phyloP scores from a whole-genome alignment of 768 basidiomycete species.

The Candolleomyces eurysporus region DNA sequence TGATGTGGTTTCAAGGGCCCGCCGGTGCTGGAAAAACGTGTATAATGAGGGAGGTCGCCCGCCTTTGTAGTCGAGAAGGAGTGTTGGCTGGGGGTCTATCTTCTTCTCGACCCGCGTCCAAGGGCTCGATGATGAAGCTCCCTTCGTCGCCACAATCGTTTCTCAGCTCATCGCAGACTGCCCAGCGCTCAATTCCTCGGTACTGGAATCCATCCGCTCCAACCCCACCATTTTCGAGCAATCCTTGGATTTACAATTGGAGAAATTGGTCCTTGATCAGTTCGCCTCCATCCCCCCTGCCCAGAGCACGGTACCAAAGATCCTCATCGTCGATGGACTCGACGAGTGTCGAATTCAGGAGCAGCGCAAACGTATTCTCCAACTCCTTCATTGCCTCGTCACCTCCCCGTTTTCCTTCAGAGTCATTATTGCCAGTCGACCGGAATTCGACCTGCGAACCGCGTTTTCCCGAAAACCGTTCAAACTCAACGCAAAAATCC shows the following conservation, averaged over 20 bases:
- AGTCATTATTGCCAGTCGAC: too few relatives aligned
- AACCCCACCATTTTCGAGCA: not conserved
- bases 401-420: too few relatives aligned
- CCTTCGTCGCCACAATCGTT: not conserved
- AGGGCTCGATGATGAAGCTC: not conserved
- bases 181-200: not conserved
- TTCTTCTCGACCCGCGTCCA: conserved; percentile 1
- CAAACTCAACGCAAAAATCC: too few relatives aligned
- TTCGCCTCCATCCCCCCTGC: not conserved
- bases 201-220: not conserved
- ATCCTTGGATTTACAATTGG: not conserved
- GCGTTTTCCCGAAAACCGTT: too few relatives aligned
- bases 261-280: not conserved
- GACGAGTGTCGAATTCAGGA: conserved; percentile 7
- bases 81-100: not conserved
- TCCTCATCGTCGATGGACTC: conserved; percentile 8
- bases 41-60: not conserved
- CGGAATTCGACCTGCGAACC: too few relatives aligned
- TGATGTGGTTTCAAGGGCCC: conserved; percentile 3
- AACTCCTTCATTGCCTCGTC: not conserved
- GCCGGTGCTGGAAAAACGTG: conserved; percentile 6
- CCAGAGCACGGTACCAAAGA: not conserved
- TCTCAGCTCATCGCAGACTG: not conserved
- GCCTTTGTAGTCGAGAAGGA: not conserved
- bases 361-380: not conserved